A percentile compares a stretch with the other conserved stretches of the same genome.
Evolutionary conservation across 305 asterid genomes (phyloP).

Genomic region (Striga hermonthica): DNA sequence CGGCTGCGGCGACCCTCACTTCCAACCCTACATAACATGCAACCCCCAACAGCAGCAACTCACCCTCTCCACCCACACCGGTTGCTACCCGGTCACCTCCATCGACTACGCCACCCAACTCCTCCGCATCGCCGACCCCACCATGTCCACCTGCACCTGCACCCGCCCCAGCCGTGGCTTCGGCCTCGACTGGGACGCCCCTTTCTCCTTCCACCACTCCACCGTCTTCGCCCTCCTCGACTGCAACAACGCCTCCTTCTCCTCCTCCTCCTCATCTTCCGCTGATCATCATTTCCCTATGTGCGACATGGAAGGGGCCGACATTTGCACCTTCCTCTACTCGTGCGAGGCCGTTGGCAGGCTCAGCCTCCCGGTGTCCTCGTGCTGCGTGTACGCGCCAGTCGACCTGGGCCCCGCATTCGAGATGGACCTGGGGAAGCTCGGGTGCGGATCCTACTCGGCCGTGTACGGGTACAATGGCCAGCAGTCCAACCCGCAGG

Average conservation of each 20-base stretch:
- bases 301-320: slow-evolving; percentile 58
- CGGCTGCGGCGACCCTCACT: slow-evolving; percentile 76
- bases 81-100: slow-evolving; percentile 67
- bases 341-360: slow-evolving; percentile 65
- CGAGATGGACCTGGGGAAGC: slow-evolving; percentile 62
- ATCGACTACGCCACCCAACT: slow-evolving; percentile 58
- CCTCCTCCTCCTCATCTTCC: too few relatives aligned
- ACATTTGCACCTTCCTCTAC: slow-evolving; percentile 49
- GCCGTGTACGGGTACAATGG: slow-evolving; percentile 58
- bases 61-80: slow-evolving; percentile 58
- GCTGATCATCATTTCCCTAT: slow-evolving; percentile 39
- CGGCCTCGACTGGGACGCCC: slow-evolving; percentile 72
- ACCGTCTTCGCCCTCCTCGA: slow-evolving; percentile 68
- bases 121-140: slow-evolving; percentile 61
- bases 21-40: slow-evolving; percentile 58
- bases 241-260: slow-evolving; percentile 43
- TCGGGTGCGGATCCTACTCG: slow-evolving; percentile 60
- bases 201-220: slow-evolving; percentile 57
- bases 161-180: slow-evolving; percentile 71
- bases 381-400: slow-evolving; percentile 76
- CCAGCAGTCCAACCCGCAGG: slow-evolving; percentile 50
- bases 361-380: slow-evolving; percentile 48
- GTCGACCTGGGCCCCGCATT: slow-evolving; percentile 84
- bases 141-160: slow-evolving; percentile 81
- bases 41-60: slow-evolving; percentile 40